A percentile compares a stretch with the other conserved stretches of the same genome.
Conservation (phyloP, 2,329 filamentous ascomycete species). For the Mariannaea sp. region DNA sequence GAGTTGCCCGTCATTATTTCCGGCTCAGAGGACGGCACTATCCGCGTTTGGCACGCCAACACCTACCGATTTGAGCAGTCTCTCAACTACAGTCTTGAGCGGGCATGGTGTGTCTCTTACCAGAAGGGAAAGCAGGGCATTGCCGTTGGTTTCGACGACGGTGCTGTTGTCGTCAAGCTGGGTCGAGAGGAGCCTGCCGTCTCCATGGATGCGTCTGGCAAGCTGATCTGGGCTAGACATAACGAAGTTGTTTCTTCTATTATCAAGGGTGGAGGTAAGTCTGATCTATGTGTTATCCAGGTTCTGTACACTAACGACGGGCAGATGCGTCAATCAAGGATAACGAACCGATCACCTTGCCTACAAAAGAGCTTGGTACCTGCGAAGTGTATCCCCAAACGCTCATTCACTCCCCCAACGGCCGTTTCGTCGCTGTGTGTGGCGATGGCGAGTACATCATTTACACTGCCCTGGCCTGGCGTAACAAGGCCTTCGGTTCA, state of each 20-base stretch:
- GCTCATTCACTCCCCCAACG: slow-evolving; percentile 93
- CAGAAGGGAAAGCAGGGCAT: slow-evolving; percentile 94
- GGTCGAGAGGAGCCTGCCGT: slow-evolving; percentile 96
- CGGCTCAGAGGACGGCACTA: slow-evolving; percentile 93
- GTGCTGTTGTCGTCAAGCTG: slow-evolving; percentile 96
- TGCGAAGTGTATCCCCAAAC: slow-evolving; percentile 98
- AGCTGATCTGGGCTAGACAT: slow-evolving; percentile 94
- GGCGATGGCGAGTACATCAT: slow-evolving; percentile 99
- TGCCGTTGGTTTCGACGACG: slow-evolving; percentile 96
- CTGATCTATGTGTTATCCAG: not conserved
- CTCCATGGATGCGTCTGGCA: slow-evolving; percentile 95
- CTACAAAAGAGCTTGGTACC: slow-evolving; percentile 92
- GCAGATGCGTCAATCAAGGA: slow-evolving; percentile 82
- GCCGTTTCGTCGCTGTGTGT: slow-evolving; percentile 78
- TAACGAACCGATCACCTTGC: slow-evolving; percentile 80
- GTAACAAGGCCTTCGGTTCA: slow-evolving; percentile 96
- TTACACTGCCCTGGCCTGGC: slow-evolving; percentile 93
- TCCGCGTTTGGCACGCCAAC: slow-evolving; percentile 98
- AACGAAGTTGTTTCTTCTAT: slow-evolving; percentile 94
- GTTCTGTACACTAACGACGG: slow-evolving; percentile 38
- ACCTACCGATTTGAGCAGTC: slow-evolving; percentile 97
- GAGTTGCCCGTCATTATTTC: slow-evolving; percentile 97
- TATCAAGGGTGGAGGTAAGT: slow-evolving; percentile 80
- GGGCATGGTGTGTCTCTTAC: slow-evolving; percentile 97
- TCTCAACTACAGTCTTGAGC: slow-evolving; percentile 91